Percentiles rank a stretch among this genome's conserved stretches.
Conservation (phyloP, 148 eudicot genomes). For the Pouteria glomerata region DNA sequence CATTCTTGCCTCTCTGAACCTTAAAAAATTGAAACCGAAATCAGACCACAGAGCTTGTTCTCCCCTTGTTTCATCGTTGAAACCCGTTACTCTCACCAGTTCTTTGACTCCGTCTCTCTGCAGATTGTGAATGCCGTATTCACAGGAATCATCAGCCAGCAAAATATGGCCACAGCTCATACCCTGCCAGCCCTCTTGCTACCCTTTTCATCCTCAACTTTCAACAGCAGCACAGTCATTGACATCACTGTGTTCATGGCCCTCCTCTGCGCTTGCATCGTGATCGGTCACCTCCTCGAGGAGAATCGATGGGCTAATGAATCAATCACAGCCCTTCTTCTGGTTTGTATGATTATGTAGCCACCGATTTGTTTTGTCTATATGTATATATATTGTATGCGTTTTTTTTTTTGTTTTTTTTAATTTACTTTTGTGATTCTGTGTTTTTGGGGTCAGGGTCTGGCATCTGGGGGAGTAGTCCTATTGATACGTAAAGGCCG, state of each 20-base stretch:
- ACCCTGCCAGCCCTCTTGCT: background rate
- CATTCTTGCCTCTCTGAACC: slow-evolving; percentile 6
- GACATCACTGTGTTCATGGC: slow-evolving; percentile 45
- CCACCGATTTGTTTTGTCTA: background rate
- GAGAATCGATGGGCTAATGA: slow-evolving; percentile 65
- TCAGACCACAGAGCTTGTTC: background rate
- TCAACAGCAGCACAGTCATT: slow-evolving; percentile 35
- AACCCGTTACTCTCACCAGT: too few species aligned
- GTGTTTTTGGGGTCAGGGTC: slow-evolving; percentile 34
- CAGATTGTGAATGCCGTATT: slow-evolving; percentile 16
- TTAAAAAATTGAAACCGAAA: too few species aligned
- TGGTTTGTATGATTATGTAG: slow-evolving; percentile 25
- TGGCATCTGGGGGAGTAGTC: slow-evolving; percentile 64
- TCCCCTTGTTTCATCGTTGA: background rate
- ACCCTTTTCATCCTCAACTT: slow-evolving; percentile 23
- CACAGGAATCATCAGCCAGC: background rate
- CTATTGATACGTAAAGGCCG: slow-evolving; percentile 56
- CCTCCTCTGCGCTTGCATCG: slow-evolving; percentile 51
- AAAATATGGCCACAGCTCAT: slow-evolving; percentile 15
- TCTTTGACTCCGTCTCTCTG: background rate
- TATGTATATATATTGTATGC: too few species aligned
- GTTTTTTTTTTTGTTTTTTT: background rate
- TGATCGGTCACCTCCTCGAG: slow-evolving; percentile 60
- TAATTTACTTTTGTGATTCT: background rate
- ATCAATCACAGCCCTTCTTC: slow-evolving; percentile 59